These are phyloP conservation scores for Periconia macrospinosa DNA, from an alignment of 2,329 filamentous ascomycete species.

Conservation along the genomic window DNA sequence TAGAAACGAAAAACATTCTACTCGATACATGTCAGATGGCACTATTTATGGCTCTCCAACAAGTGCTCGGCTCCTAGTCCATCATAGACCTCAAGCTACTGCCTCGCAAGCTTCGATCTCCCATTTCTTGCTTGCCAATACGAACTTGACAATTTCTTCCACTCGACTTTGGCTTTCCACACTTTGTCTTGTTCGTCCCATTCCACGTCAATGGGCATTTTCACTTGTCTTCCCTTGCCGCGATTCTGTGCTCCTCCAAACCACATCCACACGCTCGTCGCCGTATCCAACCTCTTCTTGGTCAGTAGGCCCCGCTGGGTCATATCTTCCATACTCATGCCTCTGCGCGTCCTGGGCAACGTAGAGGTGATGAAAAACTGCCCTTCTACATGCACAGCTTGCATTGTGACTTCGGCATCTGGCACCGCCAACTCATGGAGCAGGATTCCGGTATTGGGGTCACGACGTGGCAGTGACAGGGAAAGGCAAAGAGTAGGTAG, in stretches of 20 bases:
- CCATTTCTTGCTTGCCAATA: slow-evolving; percentile 18
- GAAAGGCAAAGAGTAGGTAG: slow-evolving; percentile 14
- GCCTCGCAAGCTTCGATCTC: neutral
- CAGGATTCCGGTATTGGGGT: slow-evolving; percentile 15
- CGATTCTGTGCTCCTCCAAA: slow-evolving; percentile 11
- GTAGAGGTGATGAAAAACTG: neutral
- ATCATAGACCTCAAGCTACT: too few species aligned
- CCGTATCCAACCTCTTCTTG: slow-evolving; percentile 19
- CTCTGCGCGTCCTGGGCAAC: neutral
- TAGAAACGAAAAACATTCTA: too few species aligned
- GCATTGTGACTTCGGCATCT: slow-evolving; percentile 6
- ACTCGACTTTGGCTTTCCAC: slow-evolving; percentile 24
- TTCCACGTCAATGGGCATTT: slow-evolving; percentile 9
- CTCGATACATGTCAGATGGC: too few species aligned
- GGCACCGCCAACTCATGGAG: slow-evolving; percentile 17
- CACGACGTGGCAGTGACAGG: slow-evolving; percentile 21
- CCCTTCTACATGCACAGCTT: neutral
- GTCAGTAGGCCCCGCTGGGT: slow-evolving; percentile 7
- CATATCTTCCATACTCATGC: neutral
- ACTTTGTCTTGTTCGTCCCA: slow-evolving; percentile 20
- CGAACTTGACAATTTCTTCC: slow-evolving; percentile 18
- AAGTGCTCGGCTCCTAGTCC: too few species aligned
- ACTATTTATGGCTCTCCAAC: too few species aligned
- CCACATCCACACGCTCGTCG: slow-evolving; percentile 16
- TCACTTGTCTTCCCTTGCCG: slow-evolving; percentile 12